Percentiles rank a stretch among this genome's conserved stretches.
Conservation (phyloP, 2,329 filamentous ascomycete genomes). For the Penicillium oxalicum region DNA sequence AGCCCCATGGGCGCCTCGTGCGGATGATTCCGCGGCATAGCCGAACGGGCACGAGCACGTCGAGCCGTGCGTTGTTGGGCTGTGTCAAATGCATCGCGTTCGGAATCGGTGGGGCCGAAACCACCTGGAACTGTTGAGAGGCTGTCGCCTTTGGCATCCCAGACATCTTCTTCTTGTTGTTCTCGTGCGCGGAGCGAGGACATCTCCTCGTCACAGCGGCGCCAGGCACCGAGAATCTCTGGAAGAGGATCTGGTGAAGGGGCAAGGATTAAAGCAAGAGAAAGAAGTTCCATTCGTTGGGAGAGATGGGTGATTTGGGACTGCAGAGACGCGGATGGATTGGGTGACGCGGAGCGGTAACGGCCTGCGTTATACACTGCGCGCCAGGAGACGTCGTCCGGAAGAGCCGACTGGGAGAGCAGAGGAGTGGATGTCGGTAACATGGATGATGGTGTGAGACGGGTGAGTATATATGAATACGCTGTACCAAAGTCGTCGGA, state of each 20-base stretch:
- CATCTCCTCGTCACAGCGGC: conserved; percentile 57
- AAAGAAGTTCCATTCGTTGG: conserved; percentile 60
- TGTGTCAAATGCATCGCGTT: conserved; percentile 43
- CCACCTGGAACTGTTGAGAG: conserved; percentile 37
- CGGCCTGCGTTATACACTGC: conserved; percentile 58
- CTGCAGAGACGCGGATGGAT: conserved; percentile 27
- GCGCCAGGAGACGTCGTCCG: conserved; percentile 59
- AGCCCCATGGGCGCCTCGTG: conserved; percentile 48
- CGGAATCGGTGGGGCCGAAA: conserved; percentile 40
- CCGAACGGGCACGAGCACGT: conserved; percentile 24
- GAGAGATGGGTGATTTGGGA: conserved; percentile 51
- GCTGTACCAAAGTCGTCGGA: conserved; percentile 53
- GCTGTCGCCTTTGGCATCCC: conserved; percentile 51
- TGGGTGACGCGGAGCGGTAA: conserved; percentile 38
- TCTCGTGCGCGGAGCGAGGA: conserved; percentile 50
- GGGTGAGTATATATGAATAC: conserved; percentile 60
- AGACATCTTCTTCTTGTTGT: conserved; percentile 50
- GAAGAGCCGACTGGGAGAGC: conserved; percentile 22
- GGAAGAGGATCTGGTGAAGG: conserved; percentile 51
- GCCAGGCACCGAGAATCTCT: conserved; percentile 58
- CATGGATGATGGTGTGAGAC: conserved; percentile 41
- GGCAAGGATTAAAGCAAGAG: conserved; percentile 55
- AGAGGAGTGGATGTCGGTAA: conserved; percentile 24
- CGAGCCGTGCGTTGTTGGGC: conserved; percentile 34
- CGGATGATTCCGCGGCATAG: conserved; percentile 20